Conservation (phyloP, 1,284 basidiomycete genomes). For the Rhodotorula sp. region DNA sequence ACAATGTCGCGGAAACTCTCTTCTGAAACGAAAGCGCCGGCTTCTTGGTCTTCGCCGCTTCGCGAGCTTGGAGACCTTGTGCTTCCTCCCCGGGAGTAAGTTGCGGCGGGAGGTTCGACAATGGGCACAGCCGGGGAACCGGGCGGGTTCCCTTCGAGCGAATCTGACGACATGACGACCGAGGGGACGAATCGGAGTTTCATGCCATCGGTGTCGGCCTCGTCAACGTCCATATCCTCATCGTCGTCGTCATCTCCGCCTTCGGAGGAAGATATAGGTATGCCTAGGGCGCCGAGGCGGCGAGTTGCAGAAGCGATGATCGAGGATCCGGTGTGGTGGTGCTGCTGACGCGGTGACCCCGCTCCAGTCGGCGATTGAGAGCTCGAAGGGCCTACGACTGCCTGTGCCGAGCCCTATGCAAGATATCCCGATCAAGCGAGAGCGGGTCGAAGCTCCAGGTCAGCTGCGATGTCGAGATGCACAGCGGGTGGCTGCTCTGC, state of each 20-base stretch:
- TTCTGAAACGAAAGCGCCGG: conserved; percentile 18
- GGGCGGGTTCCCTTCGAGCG: conserved; percentile 23
- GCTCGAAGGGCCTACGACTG: background rate
- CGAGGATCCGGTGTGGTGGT: background rate
- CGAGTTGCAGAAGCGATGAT: background rate
- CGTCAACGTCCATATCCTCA: background rate
- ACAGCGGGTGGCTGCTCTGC: background rate
- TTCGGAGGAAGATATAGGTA: conserved; percentile 21
- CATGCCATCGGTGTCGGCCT: background rate
- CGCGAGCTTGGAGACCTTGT: conserved; percentile 17
- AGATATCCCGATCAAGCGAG: background rate
- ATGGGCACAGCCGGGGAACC: conserved; percentile 3
- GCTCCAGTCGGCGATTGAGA: background rate
- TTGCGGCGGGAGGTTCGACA: conserved; percentile 7
- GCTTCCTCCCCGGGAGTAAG: conserved; percentile 17
- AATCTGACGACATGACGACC: conserved; percentile 12
- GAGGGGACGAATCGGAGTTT: background rate
- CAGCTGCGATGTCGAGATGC: background rate
- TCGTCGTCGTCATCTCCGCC: conserved; percentile 11
- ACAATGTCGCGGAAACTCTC: conserved; percentile 31
- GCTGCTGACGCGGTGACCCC: background rate
- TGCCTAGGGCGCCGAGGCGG: conserved; percentile 26
- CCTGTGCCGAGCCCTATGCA: background rate
- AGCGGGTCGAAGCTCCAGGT: too few species aligned
- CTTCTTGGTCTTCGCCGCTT: background rate